Conservation (phyloP, 352 stramenopile species). For the Aphanomyces stellatus region DNA sequence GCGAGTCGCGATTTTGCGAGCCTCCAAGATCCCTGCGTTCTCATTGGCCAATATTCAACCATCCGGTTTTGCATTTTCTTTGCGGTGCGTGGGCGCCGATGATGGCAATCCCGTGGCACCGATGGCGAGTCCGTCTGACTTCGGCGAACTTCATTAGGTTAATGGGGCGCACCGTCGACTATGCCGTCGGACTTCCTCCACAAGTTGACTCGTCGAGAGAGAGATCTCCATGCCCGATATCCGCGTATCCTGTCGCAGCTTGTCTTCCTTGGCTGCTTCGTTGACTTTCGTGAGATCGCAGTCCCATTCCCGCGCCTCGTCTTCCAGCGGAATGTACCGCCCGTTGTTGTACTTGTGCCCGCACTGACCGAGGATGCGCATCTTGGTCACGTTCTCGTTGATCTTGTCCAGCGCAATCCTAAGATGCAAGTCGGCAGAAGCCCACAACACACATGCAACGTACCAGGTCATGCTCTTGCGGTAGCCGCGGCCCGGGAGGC, state of each 20-base stretch:
- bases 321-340: not conserved
- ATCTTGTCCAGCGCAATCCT: constrained; percentile 2
- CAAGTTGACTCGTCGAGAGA: not conserved
- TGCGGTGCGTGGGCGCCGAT: too few relatives aligned
- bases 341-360: not conserved
- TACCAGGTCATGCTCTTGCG: constrained; percentile 6
- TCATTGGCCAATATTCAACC: too few relatives aligned
- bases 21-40: too few relatives aligned
- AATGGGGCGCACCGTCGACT: too few relatives aligned
- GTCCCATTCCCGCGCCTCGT: not conserved
- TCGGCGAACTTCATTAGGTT: too few relatives aligned
- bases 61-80: too few relatives aligned
- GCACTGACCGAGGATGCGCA: not conserved
- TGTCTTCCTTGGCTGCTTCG: not conserved
- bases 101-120: too few relatives aligned
- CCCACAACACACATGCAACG: not conserved
- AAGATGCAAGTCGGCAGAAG: not conserved
- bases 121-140: too few relatives aligned
- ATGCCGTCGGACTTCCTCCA: not conserved
- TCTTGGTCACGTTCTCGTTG: not conserved
- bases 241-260: not conserved
- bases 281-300: not conserved
- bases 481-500: not conserved
- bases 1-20: too few relatives aligned
- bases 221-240: not conserved